Evolutionary conservation across 2,329 filamentous ascomycete species (phyloP).

Genomic region (Neofusicoccum ribis): DNA sequence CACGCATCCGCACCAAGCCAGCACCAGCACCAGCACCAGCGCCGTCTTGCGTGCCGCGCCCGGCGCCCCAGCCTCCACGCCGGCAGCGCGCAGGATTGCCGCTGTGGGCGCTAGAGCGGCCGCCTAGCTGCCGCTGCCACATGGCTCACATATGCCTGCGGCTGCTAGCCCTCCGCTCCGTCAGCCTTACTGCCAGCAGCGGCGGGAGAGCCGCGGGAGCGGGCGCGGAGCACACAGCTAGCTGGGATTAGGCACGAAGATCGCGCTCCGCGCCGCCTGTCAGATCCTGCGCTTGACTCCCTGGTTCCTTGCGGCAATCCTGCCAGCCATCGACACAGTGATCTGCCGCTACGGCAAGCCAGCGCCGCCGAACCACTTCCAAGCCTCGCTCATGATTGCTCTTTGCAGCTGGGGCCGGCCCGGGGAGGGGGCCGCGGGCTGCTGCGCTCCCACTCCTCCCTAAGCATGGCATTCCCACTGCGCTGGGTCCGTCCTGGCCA

Average conservation of each 20-base stretch:
- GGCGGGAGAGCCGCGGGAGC: conserved; percentile 7
- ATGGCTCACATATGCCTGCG: background rate
- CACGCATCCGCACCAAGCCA: background rate
- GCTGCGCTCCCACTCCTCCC: background rate
- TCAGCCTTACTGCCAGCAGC: conserved; percentile 11
- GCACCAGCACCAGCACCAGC: conserved; percentile 1
- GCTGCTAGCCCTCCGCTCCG: background rate
- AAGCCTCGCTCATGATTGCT: conserved; percentile 12
- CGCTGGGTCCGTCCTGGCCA: background rate
- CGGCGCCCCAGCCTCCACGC: background rate
- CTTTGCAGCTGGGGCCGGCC: conserved; percentile 9
- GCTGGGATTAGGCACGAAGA: conserved; percentile 13
- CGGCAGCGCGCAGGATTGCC: conserved; percentile 8
- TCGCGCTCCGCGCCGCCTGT: conserved; percentile 1
- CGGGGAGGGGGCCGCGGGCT: conserved; percentile 2
- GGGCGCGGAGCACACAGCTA: conserved; percentile 13
- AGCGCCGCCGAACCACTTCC: conserved; percentile 15
- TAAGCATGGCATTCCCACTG: background rate
- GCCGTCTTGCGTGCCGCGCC: background rate
- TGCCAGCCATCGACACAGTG: conserved; percentile 8
- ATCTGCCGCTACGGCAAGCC: conserved; percentile 18
- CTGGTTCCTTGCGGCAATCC: conserved; percentile 16
- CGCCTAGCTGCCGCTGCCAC: background rate
- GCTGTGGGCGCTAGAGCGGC: conserved; percentile 1
- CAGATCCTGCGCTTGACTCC: conserved; percentile 13